Conservation (phyloP, 768 basidiomycete genomes). For the Coprinellus aureogranulatus region DNA sequence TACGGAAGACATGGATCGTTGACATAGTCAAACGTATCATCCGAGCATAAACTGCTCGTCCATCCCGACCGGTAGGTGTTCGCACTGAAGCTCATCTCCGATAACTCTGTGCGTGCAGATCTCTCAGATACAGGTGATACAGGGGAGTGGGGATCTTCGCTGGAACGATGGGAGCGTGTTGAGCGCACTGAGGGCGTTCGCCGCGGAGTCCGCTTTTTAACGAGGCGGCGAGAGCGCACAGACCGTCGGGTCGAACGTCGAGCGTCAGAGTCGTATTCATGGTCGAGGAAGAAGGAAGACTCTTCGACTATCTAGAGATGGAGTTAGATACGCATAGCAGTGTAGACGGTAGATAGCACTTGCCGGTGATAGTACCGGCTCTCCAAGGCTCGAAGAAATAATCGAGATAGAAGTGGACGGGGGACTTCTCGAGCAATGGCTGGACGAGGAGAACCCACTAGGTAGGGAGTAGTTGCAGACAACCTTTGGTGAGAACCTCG, state of each 20-base stretch:
- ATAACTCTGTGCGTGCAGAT: background rate
- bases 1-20: background rate
- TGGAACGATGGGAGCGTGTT: no score
- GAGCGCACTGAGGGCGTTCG: background rate
- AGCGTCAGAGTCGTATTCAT: background rate
- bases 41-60: conserved; percentile 2
- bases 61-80: background rate
- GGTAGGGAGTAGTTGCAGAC: conserved; percentile 1
- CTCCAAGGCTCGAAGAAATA: background rate
- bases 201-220: background rate
- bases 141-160: no score
- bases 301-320: background rate
- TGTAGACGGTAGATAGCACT: background rate
- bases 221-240: background rate
- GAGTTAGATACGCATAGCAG: no score
- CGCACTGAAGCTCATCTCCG: background rate
- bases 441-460: background rate
- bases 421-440: background rate
- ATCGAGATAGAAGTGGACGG: background rate
- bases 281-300: conserved; percentile 3
- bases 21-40: conserved; percentile 3
- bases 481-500: background rate
- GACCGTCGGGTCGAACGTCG: background rate
- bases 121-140: no score
- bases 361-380: background rate